A percentile compares a stretch with the other conserved stretches of the same genome.
Evolutionary conservation across 228 moss, liverwort and hornwort genomes (phyloP).

Genomic region (Sphagnum fallax): DNA sequence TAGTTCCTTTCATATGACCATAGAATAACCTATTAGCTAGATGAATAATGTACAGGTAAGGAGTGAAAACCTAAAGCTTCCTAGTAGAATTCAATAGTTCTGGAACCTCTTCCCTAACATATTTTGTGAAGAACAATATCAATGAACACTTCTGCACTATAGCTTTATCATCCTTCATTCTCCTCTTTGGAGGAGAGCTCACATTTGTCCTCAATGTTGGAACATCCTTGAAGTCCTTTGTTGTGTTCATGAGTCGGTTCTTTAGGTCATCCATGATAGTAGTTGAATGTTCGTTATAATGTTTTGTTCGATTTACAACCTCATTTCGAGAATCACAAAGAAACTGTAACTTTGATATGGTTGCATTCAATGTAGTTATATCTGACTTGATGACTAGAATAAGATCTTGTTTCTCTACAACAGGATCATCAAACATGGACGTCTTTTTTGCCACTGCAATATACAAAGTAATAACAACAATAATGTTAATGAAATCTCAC

Average conservation of each 20-base stretch:
- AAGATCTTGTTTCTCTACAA: conserved; percentile 93
- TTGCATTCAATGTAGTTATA: conserved; percentile 86
- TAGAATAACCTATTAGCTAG: neutral
- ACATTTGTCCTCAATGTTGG: conserved; percentile 70
- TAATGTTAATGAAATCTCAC: too few species aligned
- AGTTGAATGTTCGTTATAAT: conserved; percentile 2
- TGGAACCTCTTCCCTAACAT: conserved; percentile 15
- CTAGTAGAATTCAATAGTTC: conserved; percentile 24
- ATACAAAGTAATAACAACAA: neutral
- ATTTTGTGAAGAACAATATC: conserved; percentile 44
- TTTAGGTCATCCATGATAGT: neutral
- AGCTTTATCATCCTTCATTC: conserved; percentile 10
- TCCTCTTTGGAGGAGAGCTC: conserved; percentile 4
- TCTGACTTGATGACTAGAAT: conserved; percentile 94
- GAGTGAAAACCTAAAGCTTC: conserved; percentile 40
- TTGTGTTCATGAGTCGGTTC: conserved; percentile 85
- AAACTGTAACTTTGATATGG: conserved; percentile 80
- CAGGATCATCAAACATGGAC: conserved; percentile 98
- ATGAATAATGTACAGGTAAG: neutral
- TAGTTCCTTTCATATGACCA: neutral
- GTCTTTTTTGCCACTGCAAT: conserved; percentile 90
- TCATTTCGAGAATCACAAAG: conserved; percentile 85
- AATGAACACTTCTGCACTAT: conserved; percentile 41
- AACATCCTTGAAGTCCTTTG: neutral
- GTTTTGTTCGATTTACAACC: conserved; percentile 60